Evolutionary conservation across 2,329 filamentous ascomycete genomes (phyloP).

Genomic region (Scorias spongiosa): DNA sequence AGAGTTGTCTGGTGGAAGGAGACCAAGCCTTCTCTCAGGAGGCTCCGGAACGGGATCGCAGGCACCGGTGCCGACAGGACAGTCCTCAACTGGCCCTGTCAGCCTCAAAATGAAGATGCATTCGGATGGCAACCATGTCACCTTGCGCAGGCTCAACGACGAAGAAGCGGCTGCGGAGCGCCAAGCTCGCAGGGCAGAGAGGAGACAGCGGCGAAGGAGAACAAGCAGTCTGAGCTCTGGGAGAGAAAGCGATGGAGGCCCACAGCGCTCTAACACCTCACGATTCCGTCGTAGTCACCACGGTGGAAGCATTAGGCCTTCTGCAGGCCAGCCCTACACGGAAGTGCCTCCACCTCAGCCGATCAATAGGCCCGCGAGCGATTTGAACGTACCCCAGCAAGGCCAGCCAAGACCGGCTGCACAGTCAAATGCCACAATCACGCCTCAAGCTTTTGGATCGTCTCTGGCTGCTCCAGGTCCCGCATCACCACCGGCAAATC

Average conservation of each 20-base stretch:
- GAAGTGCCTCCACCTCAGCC: slow-evolving; percentile 17
- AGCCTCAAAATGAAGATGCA: slow-evolving; percentile 52
- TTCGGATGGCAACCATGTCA: slow-evolving; percentile 47
- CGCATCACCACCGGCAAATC: slow-evolving; percentile 5
- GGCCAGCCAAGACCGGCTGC: not conserved
- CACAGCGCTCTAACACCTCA: slow-evolving; percentile 7
- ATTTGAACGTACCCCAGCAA: slow-evolving; percentile 16
- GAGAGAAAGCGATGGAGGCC: slow-evolving; percentile 18
- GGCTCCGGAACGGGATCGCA: slow-evolving; percentile 10
- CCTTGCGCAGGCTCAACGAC: slow-evolving; percentile 44
- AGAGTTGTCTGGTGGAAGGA: not conserved
- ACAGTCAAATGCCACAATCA: not conserved
- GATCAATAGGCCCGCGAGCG: slow-evolving; percentile 6
- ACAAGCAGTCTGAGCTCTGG: slow-evolving; percentile 22
- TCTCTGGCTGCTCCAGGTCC: slow-evolving; percentile 1
- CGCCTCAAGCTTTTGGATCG: not conserved
- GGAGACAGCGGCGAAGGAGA: slow-evolving; percentile 20
- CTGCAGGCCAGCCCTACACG: slow-evolving; percentile 16
- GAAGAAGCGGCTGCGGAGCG: slow-evolving; percentile 47
- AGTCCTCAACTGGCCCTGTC: slow-evolving; percentile 28
- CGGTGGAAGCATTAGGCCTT: slow-evolving; percentile 8
- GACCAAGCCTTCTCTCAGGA: not conserved
- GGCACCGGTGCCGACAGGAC: slow-evolving; percentile 6
- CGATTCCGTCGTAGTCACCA: slow-evolving; percentile 6
- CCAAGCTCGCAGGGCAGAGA: slow-evolving; percentile 36